Evolutionary conservation across 345 rosid species (phyloP).

Genomic region (Rubroshorea leprosula): DNA sequence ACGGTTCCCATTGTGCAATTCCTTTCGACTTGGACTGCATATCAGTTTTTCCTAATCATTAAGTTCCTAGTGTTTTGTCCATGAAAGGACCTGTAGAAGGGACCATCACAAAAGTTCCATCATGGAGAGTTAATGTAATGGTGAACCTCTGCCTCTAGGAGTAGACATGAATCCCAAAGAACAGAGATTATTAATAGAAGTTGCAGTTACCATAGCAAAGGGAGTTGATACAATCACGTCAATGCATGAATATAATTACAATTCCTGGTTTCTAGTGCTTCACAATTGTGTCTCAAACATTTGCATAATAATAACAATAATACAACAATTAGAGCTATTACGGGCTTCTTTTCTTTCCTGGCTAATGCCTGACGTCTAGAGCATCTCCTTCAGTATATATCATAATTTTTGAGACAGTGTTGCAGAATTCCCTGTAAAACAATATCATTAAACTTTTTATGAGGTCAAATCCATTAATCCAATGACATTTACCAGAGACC

Average conservation of each 20-base stretch:
- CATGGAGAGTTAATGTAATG: too few relatives aligned
- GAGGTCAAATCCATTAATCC: neutral
- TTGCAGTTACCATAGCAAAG: slow-evolving; percentile 2
- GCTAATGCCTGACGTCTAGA: neutral
- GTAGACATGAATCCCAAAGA: neutral
- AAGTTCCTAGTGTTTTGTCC: too few relatives aligned
- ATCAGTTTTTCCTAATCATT: too few relatives aligned
- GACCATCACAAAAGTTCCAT: too few relatives aligned
- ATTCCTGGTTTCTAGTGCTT: neutral
- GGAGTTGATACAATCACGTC: slow-evolving; percentile 13
- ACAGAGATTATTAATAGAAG: slow-evolving; percentile 1
- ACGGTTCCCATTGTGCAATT: too few relatives aligned
- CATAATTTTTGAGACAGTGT: slow-evolving; percentile 25
- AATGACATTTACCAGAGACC: neutral
- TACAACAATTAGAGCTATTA: slow-evolving; percentile 8
- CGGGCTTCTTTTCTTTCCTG: slow-evolving; percentile 5
- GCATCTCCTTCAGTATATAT: slow-evolving; percentile 22
- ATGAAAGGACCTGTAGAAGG: too few relatives aligned
- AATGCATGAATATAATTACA: slow-evolving; percentile 16
- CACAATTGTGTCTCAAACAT: neutral
- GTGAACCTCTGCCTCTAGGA: too few relatives aligned
- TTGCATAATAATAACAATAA: too few relatives aligned
- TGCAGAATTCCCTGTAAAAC: slow-evolving; percentile 33
- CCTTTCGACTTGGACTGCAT: too few relatives aligned
- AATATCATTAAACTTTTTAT: slow-evolving; percentile 5